Percentiles rank a stretch among this genome's conserved stretches.
phyloP scores from a whole-genome alignment of 1,284 basidiomycete genomes.

The Agaricales sp. region DNA sequence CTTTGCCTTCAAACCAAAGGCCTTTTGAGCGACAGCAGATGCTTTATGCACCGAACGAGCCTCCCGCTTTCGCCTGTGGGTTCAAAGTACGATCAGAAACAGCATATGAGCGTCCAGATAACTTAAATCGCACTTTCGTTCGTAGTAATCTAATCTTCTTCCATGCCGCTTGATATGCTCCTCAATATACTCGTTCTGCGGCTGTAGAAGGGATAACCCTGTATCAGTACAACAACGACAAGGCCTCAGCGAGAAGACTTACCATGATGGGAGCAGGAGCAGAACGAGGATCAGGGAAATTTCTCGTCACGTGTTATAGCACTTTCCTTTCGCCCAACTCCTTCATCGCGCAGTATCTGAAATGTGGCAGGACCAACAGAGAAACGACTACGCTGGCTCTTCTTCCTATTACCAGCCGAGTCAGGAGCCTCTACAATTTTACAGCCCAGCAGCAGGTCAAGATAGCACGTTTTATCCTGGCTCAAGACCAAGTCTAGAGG shows the following conservation, averaged over 20 bases:
- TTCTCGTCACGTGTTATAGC: slow-evolving; percentile 4
- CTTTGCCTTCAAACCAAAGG: slow-evolving; percentile 97
- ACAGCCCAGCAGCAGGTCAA: slow-evolving; percentile 40
- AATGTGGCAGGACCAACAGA: slow-evolving; percentile 65
- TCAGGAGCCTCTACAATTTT: slow-evolving; percentile 65
- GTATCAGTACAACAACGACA: background rate
- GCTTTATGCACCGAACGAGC: slow-evolving; percentile 87
- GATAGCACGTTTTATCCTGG: slow-evolving; percentile 53
- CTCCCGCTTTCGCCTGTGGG: slow-evolving; percentile 79
- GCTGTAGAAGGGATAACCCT: background rate
- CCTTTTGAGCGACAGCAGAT: slow-evolving; percentile 86
- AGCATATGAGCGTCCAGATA: background rate
- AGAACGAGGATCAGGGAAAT: slow-evolving; percentile 21
- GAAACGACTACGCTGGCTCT: slow-evolving; percentile 7
- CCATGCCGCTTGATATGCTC: slow-evolving; percentile 85
- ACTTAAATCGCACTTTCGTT: slow-evolving; percentile 55
- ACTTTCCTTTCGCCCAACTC: slow-evolving; percentile 1
- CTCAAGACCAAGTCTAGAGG: slow-evolving; percentile 65
- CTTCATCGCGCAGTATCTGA: slow-evolving; percentile 8
- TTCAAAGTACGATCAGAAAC: slow-evolving; percentile 5
- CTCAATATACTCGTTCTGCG: slow-evolving; percentile 86
- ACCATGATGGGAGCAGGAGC: slow-evolving; percentile 39
- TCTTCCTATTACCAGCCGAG: slow-evolving; percentile 8
- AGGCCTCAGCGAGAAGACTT: no score
- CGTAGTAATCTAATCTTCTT: slow-evolving; percentile 77